These are phyloP conservation scores for Xylaria sp. DNA, from an alignment of 2,329 filamentous ascomycete species.

Conservation along the genomic window DNA sequence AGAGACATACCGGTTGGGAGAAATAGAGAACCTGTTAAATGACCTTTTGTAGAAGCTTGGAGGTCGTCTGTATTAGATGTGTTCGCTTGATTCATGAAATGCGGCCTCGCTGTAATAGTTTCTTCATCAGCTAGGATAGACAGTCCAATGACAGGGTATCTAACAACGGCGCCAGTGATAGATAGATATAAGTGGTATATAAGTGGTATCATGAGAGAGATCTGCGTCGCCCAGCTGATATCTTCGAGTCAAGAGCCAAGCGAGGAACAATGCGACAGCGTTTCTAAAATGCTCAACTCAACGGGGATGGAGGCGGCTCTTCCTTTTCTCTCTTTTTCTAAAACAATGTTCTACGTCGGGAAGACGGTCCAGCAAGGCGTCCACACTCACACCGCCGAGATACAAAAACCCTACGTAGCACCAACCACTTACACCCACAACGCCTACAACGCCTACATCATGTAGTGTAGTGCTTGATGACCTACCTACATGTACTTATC, in stretches of 20 bases:
- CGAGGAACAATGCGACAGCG: conserved; percentile 15
- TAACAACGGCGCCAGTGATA: conserved; percentile 7
- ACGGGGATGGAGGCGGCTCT: conserved; percentile 18
- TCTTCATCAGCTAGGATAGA: neutral
- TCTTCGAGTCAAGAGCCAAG: conserved; percentile 16
- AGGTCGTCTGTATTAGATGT: conserved; percentile 7
- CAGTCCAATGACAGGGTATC: conserved; percentile 11
- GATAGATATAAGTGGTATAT: neutral
- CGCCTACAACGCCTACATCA: conserved; percentile 18
- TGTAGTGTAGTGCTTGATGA: conserved; percentile 20
- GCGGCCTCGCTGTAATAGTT: conserved; percentile 3
- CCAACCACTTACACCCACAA: conserved; percentile 30
- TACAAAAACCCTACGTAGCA: conserved; percentile 30
- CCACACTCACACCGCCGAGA: conserved; percentile 25
- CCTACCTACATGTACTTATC: conserved; percentile 21
- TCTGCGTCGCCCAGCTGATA: conserved; percentile 5
- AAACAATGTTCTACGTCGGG: conserved; percentile 25
- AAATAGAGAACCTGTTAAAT: neutral
- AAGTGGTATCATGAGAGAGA: conserved; percentile 10
- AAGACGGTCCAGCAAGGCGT: conserved; percentile 37
- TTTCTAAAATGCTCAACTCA: conserved; percentile 3
- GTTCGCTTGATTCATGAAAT: conserved; percentile 17
- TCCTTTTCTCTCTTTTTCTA: conserved; percentile 27
- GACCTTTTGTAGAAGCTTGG: conserved; percentile 2
- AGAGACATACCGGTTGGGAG: conserved; percentile 10